phyloP scores from a whole-genome alignment of 352 stramenopile species.

The Globisporangium spiculum region DNA sequence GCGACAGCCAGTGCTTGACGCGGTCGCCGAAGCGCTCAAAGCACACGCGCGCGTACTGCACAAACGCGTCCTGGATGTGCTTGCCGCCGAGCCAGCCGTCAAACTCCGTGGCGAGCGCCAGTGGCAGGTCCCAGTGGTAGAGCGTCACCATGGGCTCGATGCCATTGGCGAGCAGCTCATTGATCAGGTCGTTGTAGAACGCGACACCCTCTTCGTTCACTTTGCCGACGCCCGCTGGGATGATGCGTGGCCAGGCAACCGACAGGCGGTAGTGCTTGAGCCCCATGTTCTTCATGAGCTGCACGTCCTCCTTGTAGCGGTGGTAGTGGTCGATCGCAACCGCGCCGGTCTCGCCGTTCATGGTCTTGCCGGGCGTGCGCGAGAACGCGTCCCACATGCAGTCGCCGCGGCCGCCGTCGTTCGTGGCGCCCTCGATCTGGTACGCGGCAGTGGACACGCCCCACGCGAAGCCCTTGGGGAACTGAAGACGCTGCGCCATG shows the following conservation, averaged over 20 bases:
- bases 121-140: constrained; percentile 94
- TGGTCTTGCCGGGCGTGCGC: constrained; percentile 51
- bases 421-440: constrained; percentile 90
- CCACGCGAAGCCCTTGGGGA: constrained; percentile 74
- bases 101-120: constrained; percentile 79
- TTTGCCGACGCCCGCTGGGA: constrained; percentile 69
- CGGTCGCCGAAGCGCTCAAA: constrained; percentile 88
- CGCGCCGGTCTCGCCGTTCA: constrained; percentile 79
- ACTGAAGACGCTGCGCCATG: constrained; percentile 31
- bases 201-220: constrained; percentile 80
- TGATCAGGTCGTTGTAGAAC: constrained; percentile 86
- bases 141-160: constrained; percentile 88
- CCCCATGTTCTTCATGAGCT: constrained; percentile 88
- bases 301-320: constrained; percentile 86
- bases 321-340: constrained; percentile 92
- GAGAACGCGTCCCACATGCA: constrained; percentile 92
- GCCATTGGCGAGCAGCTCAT: constrained; percentile 52
- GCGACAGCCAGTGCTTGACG: constrained; percentile 92
- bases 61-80: constrained; percentile 60
- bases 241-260: constrained; percentile 91
- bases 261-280: constrained; percentile 91
- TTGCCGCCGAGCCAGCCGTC: constrained; percentile 55
- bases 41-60: constrained; percentile 82
- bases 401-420: constrained; percentile 75
- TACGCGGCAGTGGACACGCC: constrained; percentile 86